phyloP scores from a whole-genome alignment of 768 basidiomycete species.

The Mycena vitilis region DNA sequence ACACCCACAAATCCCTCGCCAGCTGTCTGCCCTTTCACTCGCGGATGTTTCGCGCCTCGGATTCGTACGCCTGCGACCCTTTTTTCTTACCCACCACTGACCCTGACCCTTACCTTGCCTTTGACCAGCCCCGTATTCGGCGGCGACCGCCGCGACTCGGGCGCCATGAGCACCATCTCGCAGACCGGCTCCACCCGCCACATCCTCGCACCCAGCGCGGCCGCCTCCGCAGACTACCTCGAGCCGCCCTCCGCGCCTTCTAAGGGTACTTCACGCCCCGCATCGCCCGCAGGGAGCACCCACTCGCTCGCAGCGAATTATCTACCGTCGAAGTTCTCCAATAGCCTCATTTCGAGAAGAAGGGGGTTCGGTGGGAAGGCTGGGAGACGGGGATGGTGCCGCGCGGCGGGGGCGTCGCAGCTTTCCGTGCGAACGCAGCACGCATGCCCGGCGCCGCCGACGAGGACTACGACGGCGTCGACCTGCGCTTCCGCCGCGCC shows the following conservation, averaged over 20 bases:
- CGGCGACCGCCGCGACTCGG: neutral
- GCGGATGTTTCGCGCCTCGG: too few relatives aligned
- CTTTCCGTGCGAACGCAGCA: slow-evolving; percentile 56
- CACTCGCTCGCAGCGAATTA: slow-evolving; percentile 66
- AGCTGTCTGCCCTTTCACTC: too few relatives aligned
- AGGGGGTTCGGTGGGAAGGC: neutral
- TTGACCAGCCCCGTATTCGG: neutral
- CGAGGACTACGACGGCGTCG: slow-evolving; percentile 48
- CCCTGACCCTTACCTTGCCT: too few relatives aligned
- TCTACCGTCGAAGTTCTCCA: slow-evolving; percentile 70
- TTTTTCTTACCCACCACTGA: too few relatives aligned
- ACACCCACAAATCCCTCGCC: too few relatives aligned
- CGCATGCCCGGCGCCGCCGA: slow-evolving; percentile 57
- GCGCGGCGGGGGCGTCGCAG: slow-evolving; percentile 70
- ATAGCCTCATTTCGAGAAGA: slow-evolving; percentile 49
- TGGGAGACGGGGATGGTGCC: slow-evolving; percentile 23
- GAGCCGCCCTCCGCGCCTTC: slow-evolving; percentile 50
- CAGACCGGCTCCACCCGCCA: slow-evolving; percentile 49
- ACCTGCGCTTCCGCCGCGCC: too few relatives aligned
- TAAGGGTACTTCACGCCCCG: neutral
- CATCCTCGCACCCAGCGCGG: slow-evolving; percentile 45
- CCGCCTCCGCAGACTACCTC: slow-evolving; percentile 39
- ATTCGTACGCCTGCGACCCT: too few relatives aligned
- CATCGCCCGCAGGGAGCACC: slow-evolving; percentile 16
- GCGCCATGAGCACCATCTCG: slow-evolving; percentile 38